Evolutionary conservation across 306 rosid genomes (phyloP).

Genomic region (Cicer judaicum): DNA sequence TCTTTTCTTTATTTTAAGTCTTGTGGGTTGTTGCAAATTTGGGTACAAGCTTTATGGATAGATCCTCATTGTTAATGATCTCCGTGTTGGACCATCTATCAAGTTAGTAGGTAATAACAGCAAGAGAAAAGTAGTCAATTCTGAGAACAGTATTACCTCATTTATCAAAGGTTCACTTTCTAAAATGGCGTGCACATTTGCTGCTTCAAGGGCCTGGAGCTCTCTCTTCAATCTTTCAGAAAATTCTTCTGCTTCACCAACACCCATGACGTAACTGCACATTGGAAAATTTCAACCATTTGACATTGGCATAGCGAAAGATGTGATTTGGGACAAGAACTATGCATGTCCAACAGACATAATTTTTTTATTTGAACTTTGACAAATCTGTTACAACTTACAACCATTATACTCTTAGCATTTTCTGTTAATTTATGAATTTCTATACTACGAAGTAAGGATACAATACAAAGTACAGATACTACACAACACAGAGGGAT

Average conservation of each 20-base stretch:
- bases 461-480: not conserved
- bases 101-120: slow-evolving; percentile 19
- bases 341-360: slow-evolving; percentile 17
- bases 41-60: not conserved
- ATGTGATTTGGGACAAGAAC: slow-evolving; percentile 16
- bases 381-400: slow-evolving; percentile 29
- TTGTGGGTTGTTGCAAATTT: not conserved
- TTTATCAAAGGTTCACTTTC: slow-evolving; percentile 91
- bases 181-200: slow-evolving; percentile 95
- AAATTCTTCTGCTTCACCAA: slow-evolving; percentile 98
- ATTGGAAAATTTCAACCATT: slow-evolving; percentile 32
- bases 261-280: slow-evolving; percentile 92
- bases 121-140: slow-evolving; percentile 38
- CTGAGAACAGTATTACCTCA: slow-evolving; percentile 57
- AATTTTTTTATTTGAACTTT: slow-evolving; percentile 7
- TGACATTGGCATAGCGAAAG: slow-evolving; percentile 36
- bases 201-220: slow-evolving; percentile 97
- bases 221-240: slow-evolving; percentile 97
- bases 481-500: not conserved
- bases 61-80: not conserved
- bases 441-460: slow-evolving; percentile 7
- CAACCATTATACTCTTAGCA: slow-evolving; percentile 18
- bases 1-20: slow-evolving; percentile 1
- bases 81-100: not conserved
- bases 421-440: slow-evolving; percentile 31